Conservation (phyloP, 2,329 filamentous ascomycete genomes). For the Botrytis sinoallii region DNA sequence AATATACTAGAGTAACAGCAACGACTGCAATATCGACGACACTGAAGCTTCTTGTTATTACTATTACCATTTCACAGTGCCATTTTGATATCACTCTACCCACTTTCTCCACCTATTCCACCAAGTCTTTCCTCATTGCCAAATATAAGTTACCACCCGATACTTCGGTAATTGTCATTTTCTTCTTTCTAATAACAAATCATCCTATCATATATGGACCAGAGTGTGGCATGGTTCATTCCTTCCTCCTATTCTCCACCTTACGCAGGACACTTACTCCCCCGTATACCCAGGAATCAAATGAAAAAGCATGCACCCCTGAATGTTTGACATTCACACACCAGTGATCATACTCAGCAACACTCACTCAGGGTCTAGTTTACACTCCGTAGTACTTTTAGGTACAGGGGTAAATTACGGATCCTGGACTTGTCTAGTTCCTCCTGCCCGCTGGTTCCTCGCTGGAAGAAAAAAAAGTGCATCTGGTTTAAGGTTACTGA, state of each 20-base stretch:
- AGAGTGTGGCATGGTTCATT: neutral
- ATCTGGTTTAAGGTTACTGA: neutral
- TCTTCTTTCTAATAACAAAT: neutral
- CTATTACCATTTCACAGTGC: neutral
- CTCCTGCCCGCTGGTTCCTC: constrained; percentile 4
- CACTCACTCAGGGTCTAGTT: constrained; percentile 2
- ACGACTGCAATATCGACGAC: neutral
- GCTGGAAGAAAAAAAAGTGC: neutral
- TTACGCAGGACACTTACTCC: neutral
- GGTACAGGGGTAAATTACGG: neutral
- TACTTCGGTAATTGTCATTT: constrained; percentile 1
- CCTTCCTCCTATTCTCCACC: constrained; percentile 7
- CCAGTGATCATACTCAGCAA: neutral
- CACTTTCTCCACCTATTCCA: neutral
- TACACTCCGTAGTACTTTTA: neutral
- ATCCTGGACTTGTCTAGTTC: neutral
- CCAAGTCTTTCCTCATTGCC: neutral
- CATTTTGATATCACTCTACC: neutral
- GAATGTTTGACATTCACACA: constrained; percentile 15
- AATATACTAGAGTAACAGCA: neutral
- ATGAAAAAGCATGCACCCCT: constrained; percentile 8
- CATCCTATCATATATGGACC: neutral
- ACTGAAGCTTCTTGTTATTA: neutral
- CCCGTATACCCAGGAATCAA: neutral
- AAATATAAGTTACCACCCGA: neutral